Evolutionary conservation across 495 filamentous ascomycete species (phyloP).

Genomic region (Penicillium steckii): DNA sequence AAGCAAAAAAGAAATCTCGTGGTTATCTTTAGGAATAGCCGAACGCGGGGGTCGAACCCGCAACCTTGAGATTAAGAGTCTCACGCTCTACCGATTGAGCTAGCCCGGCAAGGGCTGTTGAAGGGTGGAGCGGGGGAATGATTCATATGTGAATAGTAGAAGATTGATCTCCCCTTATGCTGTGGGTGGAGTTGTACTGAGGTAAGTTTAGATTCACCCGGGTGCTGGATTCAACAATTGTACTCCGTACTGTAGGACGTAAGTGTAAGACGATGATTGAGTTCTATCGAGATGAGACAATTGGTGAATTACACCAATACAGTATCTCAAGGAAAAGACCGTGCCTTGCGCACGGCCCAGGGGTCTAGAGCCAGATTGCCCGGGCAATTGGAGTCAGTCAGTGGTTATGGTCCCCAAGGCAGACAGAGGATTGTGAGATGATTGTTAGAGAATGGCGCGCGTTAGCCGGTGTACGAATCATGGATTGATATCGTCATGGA

Average conservation of each 20-base stretch:
- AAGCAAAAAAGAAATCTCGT: constrained; percentile 18
- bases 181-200: neutral
- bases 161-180: neutral
- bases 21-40: constrained; percentile 36
- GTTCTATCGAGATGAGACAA: too few relatives aligned
- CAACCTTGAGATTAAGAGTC: constrained; percentile 62
- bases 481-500: neutral
- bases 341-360: constrained; percentile 2
- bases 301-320: too few relatives aligned
- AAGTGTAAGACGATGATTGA: too few relatives aligned
- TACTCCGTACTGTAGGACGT: too few relatives aligned
- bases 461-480: neutral
- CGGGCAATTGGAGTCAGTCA: neutral
- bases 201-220: neutral
- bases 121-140: neutral
- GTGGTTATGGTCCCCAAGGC: constrained; percentile 7
- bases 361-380: constrained; percentile 1
- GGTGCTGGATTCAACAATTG: neutral
- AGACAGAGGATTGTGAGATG: neutral
- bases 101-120: constrained; percentile 47
- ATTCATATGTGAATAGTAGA: neutral
- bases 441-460: constrained; percentile 3
- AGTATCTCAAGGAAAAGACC: too few relatives aligned
- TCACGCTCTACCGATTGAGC: constrained; percentile 62
- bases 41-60: constrained; percentile 59